Base-by-base conservation (phyloP, 1,139 yeast species). In the Torulaspora pretoriensis region DNA sequence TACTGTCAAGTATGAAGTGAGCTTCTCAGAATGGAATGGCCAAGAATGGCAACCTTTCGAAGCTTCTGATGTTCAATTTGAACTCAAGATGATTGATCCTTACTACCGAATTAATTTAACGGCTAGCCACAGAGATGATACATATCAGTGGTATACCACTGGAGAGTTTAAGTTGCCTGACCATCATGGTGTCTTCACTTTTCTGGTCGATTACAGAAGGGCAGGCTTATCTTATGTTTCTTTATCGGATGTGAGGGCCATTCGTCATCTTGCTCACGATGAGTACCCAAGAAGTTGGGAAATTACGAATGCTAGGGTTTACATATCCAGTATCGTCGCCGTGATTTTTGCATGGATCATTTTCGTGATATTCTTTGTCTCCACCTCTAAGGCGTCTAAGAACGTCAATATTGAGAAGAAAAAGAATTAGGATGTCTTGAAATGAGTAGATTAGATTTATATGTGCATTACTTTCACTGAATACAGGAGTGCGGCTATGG, bases 171-270 rank as follows among this genome's bases (percentile, higher is more conserved):
- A 76, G 44, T 69, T 89, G 39, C 98, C 98, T 17, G 97, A 92
- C 65, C 97, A 90, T 61, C 96, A 92, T 64, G 99, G 99, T 47
- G 85, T 92, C 78, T 94, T 89, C 68, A 87, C 97, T 3, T 88
- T 88, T 67, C 77, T 77, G 52, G 74, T 86, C 40, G 84, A 84
- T 58, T 90, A 90, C 71, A 78, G 78, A 65, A 80, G 96, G 61
- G 72, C 78, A n/a, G 97, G 97, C 7, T 72, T 76, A 55, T 74
- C 85, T 25, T 88, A 72, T 65, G 66, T 92, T 49, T 72, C 72
- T 14, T 87, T 83, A 59, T 75, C 77, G 51, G 74, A 75, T 48
- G 81, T 84, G 13, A 89, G 89, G 38, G 81, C 97, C 2, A 83
- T 94, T 39, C 81, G 98, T 65, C 97, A 94, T 67, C 77, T 87